Conservation (phyloP, 106 monocot genomes). For the Triglochin maritima region DNA sequence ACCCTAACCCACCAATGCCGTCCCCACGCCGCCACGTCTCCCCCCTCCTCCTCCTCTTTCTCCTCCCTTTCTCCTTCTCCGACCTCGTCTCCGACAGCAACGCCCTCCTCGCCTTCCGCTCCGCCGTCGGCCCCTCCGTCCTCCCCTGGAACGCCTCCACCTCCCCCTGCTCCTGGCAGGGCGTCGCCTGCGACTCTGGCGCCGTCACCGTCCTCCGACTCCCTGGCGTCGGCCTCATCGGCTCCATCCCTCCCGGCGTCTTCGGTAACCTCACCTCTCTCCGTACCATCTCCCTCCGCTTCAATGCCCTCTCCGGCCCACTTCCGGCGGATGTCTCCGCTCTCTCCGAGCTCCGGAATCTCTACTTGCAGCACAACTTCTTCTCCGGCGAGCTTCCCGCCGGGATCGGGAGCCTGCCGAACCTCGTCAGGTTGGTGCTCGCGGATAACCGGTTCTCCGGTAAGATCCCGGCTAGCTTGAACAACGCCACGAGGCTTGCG, state of each 20-base stretch:
- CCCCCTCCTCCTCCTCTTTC: conserved; percentile 15
- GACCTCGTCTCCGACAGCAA: conserved; percentile 41
- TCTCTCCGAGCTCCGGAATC: conserved; percentile 30
- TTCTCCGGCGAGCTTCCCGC: conserved; percentile 52
- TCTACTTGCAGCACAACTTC: conserved; percentile 56
- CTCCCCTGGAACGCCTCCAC: conserved; percentile 35
- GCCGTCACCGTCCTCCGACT: conserved; percentile 57
- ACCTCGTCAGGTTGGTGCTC: conserved; percentile 50
- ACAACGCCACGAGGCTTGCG: conserved; percentile 36
- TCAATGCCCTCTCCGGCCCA: conserved; percentile 52
- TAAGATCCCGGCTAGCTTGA: conserved; percentile 33
- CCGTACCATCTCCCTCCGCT: conserved; percentile 49
- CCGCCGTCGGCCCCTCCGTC: conserved; percentile 27
- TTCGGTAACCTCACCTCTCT: conserved; percentile 59
- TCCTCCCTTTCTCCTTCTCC: conserved; percentile 2
- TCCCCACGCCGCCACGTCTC: background rate
- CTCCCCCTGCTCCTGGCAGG: conserved; percentile 53
- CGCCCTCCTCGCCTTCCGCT: conserved; percentile 38
- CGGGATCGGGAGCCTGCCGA: conserved; percentile 16
- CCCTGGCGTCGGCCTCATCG: conserved; percentile 51
- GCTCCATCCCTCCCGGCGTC: conserved; percentile 37
- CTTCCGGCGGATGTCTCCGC: conserved; percentile 52
- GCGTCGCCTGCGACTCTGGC: conserved; percentile 36
- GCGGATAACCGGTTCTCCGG: conserved; percentile 58
- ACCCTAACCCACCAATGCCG: background rate